Base-by-base conservation (phyloP, 129 eudicot genomes). In the Solidago caesia region DNA sequence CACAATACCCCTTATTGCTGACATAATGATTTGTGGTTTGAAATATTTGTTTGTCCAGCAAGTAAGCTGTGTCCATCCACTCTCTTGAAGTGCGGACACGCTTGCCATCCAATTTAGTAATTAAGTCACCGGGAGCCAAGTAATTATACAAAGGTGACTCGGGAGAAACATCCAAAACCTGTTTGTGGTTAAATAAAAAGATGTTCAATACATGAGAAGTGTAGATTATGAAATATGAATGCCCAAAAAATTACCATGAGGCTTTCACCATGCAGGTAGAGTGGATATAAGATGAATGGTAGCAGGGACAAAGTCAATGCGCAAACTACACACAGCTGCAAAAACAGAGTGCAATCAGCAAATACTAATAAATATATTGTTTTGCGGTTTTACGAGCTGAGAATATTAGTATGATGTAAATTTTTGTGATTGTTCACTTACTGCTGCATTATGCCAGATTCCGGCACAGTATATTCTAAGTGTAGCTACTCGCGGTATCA, bases 391-490 rank as follows among this genome's bases (percentile, higher is more conserved):
- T 2, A 44, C 16, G 41, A 72, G 56, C 45, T 43, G 56, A 51
- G 43, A 25, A 66, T 0, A 44, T 57, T 69, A 5, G 33, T 44
- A 16, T 10, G 15, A 68, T 41, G 52, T 58, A 46, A 48, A 42
- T 21, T 75, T 65, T 39, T 47, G 6, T 43, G 5, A 14, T 53
- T 73, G 44, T 62, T 16, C n/a, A 88, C 97, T 83, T 49, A 93
- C 98, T 62, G 80, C 88, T 55, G 96, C 97, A 88, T 93, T 93
- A 80, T 93, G 98, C 97, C 97, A 90, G 76, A 93, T 83, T 69
- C 98, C 98, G 78, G 98, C 98, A 90, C 96, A 88, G 78, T 93
- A 93, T 79, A 93, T 82, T 55, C 96, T 91, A 52, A 93, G 97
- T 75, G 92, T 79, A 78, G 91, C 79, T 68, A 79, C 27, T 21